phyloP scores from a whole-genome alignment of 495 filamentous ascomycete genomes.

The Barbatosphaeria neglecta region DNA sequence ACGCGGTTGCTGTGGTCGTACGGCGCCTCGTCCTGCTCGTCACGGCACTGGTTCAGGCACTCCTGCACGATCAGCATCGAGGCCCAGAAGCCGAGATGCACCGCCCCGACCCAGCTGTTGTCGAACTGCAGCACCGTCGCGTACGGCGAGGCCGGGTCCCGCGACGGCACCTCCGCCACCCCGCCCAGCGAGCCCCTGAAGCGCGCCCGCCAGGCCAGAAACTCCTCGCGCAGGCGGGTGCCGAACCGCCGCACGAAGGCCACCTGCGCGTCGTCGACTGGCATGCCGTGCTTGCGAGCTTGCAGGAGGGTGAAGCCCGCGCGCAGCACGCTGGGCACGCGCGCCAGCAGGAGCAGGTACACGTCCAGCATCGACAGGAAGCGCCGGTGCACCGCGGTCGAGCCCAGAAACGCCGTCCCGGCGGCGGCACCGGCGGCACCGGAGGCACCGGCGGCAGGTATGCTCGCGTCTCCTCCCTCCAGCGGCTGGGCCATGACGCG shows the following conservation, averaged over 20 bases:
- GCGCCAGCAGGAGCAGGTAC: slow-evolving; percentile 5
- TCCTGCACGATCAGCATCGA: slow-evolving; percentile 9
- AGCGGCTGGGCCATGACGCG: background rate
- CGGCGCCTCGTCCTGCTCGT: background rate
- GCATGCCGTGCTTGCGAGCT: background rate
- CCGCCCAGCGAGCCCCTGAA: background rate
- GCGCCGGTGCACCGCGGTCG: no score
- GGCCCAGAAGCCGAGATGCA: slow-evolving; percentile 10
- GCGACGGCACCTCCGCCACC: slow-evolving; percentile 1
- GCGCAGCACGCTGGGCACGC: slow-evolving; percentile 6
- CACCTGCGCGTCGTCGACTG: background rate
- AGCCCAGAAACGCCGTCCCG: background rate
- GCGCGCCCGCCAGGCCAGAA: background rate
- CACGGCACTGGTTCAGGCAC: slow-evolving; percentile 3
- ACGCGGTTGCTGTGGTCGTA: slow-evolving; percentile 3
- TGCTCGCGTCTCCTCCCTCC: background rate
- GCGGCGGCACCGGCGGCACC: no score
- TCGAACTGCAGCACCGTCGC: slow-evolving; percentile 1
- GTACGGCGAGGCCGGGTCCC: slow-evolving; percentile 4
- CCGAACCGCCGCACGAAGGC: background rate
- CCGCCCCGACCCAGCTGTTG: slow-evolving; percentile 4
- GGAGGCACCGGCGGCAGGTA: background rate
- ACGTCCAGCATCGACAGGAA: background rate
- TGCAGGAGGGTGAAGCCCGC: slow-evolving; percentile 5
- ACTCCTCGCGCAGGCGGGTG: background rate